Evolutionary conservation across 768 basidiomycete species (phyloP), one percentile per base, ranked within the genome.

Genomic region (Kondoa subrosea): DNA sequence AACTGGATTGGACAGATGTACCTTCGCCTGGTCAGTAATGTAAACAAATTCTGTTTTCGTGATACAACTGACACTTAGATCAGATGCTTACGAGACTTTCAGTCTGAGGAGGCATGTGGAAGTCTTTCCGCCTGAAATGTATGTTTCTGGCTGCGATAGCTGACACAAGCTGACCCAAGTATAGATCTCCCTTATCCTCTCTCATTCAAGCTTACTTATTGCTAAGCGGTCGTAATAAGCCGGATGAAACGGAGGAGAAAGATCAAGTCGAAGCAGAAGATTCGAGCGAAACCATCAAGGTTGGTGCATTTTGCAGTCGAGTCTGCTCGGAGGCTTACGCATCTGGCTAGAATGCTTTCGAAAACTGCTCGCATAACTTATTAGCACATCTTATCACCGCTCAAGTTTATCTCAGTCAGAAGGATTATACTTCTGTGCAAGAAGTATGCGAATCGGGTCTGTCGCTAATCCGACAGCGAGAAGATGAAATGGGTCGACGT

Each of bases 401-500:
- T 0, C 82, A 86, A 56, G 79, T 87, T 40, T 87, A 90, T 73
- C 34, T 77, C 84, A 3, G 75, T 31, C 86, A 89, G 70, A 75
- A 80, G 16, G 91, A 96, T 76, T 88, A 87, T 76, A 80, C 84
- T 59, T 86, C 84, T 70, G 83, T 85, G 0, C 83, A 88, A 65
- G 83, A 83, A 60, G 81, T 82, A 0, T 83, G 88, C 0, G 89
- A 91, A 72, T 82, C 80, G 56, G 88, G 87, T 0, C 76, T 91
- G 50, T 79, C 80, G 30, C 77, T 85, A 2, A 73, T 88, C 4
- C 77, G 78, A 12, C 79, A 77, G 31, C 74, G 82, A 8, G 85
- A 89, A 74, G 73, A 75, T 56, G 81, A 86, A 57, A 81, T 80
- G 16, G 88, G 85, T 0, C 82, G 81, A 59, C 77, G 77, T 21